Percentiles rank a stretch among this genome's conserved stretches.
phyloP scores from a whole-genome alignment of 441 rosid species.

The Hura crepitans region DNA sequence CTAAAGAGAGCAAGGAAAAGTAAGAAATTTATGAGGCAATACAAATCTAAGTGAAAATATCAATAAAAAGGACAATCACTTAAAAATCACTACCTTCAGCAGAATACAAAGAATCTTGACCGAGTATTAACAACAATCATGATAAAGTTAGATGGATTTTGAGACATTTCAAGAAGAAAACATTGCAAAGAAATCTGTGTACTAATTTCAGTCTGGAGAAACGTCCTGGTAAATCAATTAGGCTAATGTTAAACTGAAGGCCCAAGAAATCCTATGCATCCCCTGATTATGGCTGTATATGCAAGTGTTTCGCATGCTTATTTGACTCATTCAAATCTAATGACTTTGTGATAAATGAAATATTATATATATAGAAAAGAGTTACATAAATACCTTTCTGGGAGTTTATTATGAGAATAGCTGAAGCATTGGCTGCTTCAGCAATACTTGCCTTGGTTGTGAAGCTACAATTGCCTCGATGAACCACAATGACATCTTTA shows the following conservation, averaged over 20 bases:
- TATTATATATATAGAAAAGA: not conserved
- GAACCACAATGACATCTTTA: conserved; percentile 73
- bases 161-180: not conserved
- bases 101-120: not conserved
- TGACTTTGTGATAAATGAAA: not conserved
- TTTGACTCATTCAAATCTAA: not conserved
- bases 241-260: not conserved
- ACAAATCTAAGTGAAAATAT: not conserved
- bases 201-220: not conserved
- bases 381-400: conserved; percentile 50
- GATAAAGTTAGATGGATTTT: not conserved
- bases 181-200: not conserved
- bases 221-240: not conserved
- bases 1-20: not conserved
- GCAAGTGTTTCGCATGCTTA: not conserved
- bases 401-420: conserved; percentile 79
- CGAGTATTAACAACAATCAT: not conserved
- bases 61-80: not conserved
- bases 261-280: not conserved
- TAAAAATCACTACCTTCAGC: not conserved
- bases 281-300: not conserved
- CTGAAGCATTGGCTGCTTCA: conserved; percentile 84
- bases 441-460: conserved; percentile 84
- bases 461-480: conserved; percentile 87
- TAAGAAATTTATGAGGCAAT: not conserved